Conservation (phyloP, 305 asterid species). For the Galium porrigens region DNA sequence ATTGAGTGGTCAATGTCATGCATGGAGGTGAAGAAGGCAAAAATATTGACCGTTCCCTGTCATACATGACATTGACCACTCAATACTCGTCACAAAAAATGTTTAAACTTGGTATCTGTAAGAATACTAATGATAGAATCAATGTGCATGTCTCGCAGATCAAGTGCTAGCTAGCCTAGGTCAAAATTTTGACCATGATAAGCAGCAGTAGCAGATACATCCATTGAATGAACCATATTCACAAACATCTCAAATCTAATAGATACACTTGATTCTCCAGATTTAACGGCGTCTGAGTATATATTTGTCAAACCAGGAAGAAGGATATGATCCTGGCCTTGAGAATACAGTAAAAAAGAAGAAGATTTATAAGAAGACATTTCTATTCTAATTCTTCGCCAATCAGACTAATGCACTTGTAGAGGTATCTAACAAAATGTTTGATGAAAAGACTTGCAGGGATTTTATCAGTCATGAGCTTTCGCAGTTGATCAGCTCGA, state of each 20-base stretch:
- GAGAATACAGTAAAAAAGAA: conserved; percentile 10
- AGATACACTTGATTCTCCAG: conserved; percentile 61
- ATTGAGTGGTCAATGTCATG: too few relatives aligned
- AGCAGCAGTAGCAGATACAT: too few relatives aligned
- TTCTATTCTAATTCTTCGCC: not conserved
- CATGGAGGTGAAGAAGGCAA: too few relatives aligned
- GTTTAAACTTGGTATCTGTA: too few relatives aligned
- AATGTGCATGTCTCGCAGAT: too few relatives aligned
- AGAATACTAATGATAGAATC: too few relatives aligned
- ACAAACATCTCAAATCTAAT: conserved; percentile 57
- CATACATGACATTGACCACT: too few relatives aligned
- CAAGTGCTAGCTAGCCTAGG: too few relatives aligned
- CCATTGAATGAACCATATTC: conserved; percentile 40
- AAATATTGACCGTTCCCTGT: too few relatives aligned
- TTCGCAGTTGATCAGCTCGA: conserved; percentile 58
- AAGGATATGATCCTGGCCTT: conserved; percentile 65
- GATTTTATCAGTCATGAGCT: conserved; percentile 55
- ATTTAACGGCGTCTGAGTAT: conserved; percentile 44
- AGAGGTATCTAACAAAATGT: not conserved
- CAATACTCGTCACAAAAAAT: too few relatives aligned
- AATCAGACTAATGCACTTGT: not conserved
- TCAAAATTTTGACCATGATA: too few relatives aligned
- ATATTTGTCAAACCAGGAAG: conserved; percentile 53
- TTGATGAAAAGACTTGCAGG: conserved; percentile 42
- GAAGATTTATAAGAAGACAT: not conserved